Evolutionary conservation across 495 filamentous ascomycete genomes (phyloP), one percentile per base, ranked within the genome.

Genomic region (Glutinoglossum americanum): DNA sequence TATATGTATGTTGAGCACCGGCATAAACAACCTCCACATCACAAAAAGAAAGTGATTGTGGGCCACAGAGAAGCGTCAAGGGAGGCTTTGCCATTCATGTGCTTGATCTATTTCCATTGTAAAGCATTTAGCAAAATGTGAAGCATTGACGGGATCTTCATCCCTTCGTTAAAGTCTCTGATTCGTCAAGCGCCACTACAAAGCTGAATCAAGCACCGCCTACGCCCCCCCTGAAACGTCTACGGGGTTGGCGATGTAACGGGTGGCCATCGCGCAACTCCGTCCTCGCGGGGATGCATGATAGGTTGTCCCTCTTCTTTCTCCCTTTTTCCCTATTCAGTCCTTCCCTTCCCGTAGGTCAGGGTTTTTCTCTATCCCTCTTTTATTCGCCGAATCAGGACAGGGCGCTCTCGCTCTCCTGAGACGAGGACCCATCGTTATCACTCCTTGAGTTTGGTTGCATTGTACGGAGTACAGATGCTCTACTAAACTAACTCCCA

Each of bases 361-460:
- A 4, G 30, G 30, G 30, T 9, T 33, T 45, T 28, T 37, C 51
- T 60, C 57, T 62, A 19, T 55, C 41, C 55, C 60, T 44, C 59
- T 65, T 64, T 64, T 45, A 21, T 45, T 45, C 37, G n/a, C 10
- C 3, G 41, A 10, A 0, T 10, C n/a, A 45, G 10, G 41, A 21
- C n/a, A 45, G 41, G 17, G 5, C 17, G 3, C 21, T 23, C 41
- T 45, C 41, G 17, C n/a, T 19, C 41, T 45, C 41, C 41, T 45
- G 41, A 45, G 41, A 9, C 41, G 41, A 45, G 41, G n/a, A 2
- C 41, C 41, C 17, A n/a, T 21, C 41, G 9, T 23, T 45, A n/a
- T 41, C 48, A 41, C 57, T 60, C 56, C 53, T 33, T 2, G 37
- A 3, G n/a, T 21, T 17, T 21, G n/a, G 17, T 3, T 19, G 41